Base-by-base conservation (phyloP, 140 eudicot species). In the Oenanthe javanica region DNA sequence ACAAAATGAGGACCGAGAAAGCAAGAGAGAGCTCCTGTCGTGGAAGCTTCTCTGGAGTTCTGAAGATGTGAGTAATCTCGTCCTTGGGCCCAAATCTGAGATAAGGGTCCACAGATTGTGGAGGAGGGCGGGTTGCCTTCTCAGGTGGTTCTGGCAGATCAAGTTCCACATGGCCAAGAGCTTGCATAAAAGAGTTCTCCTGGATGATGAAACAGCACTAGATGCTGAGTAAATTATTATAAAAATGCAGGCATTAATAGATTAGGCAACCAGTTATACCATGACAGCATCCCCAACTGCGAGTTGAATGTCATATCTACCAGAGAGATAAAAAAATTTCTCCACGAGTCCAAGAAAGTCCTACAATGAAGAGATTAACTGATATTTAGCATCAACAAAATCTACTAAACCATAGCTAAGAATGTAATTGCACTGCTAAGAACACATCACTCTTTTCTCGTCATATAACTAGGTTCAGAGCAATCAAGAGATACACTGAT, bases 271-370 rank as follows among this genome's bases (percentile, higher is more conserved):
- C 69, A 51, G 11, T 81, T 36, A 83, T 92, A 92, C 99, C 99
- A 94, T 94, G 82, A 79, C 94, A 42, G 94, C 86, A 81, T 94
- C 99, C 38, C 99, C 99, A 75, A 94, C 92, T 74, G 93, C 82
- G 76, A 95, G 92, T 84, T 90, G 92, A 77, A 92, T 87, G 67
- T 87, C 91, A 79, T 95, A 95, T 87, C 75, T 91, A 50, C 99
- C 99, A 19, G 97, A 95, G 21, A 95, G 86, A 77, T 95, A 95
- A 83, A 47, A 92, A n/a, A 95, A 90, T 81, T 90, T 92, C 80
- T 92, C 99, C 82, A 95, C 99, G 51, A 95, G 93, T 52, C 99
- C 97, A 83, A 95, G 96, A 78, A 95, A 95, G 89, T 92, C 97
- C 99, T 95, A 87, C 86, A 92, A 81, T 51, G 82, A 19, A 77